A percentile compares a stretch with the other conserved stretches of the same genome.
These are phyloP conservation scores for Fraxinus albicans DNA, from an alignment of 305 asterid genomes.

Conservation along the genomic window DNA sequence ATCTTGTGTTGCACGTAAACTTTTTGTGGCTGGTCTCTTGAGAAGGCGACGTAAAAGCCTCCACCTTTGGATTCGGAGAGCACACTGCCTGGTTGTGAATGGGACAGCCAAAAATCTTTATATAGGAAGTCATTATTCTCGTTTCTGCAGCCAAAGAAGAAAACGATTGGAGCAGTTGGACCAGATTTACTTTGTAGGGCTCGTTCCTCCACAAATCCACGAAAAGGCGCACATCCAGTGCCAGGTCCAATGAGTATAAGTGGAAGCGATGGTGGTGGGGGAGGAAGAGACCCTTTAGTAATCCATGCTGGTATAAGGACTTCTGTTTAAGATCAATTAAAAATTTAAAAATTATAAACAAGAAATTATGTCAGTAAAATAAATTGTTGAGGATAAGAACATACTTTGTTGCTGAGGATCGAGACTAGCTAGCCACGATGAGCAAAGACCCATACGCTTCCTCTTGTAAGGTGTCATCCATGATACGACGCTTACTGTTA, in stretches of 20 bases:
- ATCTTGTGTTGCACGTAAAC: constrained; percentile 89
- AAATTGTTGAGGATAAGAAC: background rate
- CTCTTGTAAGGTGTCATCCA: constrained; percentile 93
- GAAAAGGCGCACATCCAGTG: constrained; percentile 96
- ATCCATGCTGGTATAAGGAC: constrained; percentile 73
- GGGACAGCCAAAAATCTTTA: constrained; percentile 75
- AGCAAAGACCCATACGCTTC: constrained; percentile 82
- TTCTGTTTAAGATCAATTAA: constrained; percentile 45
- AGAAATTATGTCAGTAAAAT: background rate
- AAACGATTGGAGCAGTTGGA: constrained; percentile 70
- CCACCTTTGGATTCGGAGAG: constrained; percentile 87
- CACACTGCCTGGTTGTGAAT: constrained; percentile 55
- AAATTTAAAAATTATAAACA: background rate
- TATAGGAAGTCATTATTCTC: constrained; percentile 70
- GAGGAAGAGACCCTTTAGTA: constrained; percentile 73
- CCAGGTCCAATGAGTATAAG: constrained; percentile 91
- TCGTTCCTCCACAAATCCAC: constrained; percentile 83
- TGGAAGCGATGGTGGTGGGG: constrained; percentile 78
- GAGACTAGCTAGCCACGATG: constrained; percentile 86
- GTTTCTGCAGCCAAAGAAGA: constrained; percentile 90
- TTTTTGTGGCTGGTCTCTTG: constrained; percentile 81
- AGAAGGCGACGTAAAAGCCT: constrained; percentile 80
- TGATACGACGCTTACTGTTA: constrained; percentile 72
- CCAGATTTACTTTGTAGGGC: constrained; percentile 51
- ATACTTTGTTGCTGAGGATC: constrained; percentile 68